These are phyloP conservation scores for Cladosporium oxysporum DNA, from an alignment of 2,329 filamentous ascomycete species.

Conservation along the genomic window DNA sequence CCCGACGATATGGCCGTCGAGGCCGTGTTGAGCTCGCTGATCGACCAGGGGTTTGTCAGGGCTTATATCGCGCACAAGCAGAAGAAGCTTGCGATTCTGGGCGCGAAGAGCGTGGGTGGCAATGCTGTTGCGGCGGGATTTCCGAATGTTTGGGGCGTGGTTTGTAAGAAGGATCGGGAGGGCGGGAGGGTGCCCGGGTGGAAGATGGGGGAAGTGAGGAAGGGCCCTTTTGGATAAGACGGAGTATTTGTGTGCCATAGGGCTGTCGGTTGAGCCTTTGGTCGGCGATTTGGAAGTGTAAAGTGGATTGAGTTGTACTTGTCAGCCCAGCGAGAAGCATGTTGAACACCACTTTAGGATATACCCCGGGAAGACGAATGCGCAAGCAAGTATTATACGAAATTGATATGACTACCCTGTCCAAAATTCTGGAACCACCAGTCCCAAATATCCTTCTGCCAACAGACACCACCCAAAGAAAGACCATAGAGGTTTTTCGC, in stretches of 20 bases:
- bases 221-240: not conserved
- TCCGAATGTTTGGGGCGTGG: conserved; percentile 70
- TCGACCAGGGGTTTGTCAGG: conserved; percentile 77
- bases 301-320: not conserved
- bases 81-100: conserved; percentile 78
- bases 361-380: not conserved
- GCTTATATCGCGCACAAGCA: conserved; percentile 81
- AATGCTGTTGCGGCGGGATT: conserved; percentile 71
- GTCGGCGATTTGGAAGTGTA: not conserved
- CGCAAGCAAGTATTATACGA: not conserved
- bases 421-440: not conserved
- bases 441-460: not conserved
- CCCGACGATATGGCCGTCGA: conserved; percentile 44
- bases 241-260: not conserved
- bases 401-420: not conserved
- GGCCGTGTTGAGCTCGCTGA: conserved; percentile 71
- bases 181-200: conserved; percentile 69
- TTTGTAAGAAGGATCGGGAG: conserved; percentile 62
- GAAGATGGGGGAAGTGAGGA: conserved; percentile 49
- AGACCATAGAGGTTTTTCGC: no score
- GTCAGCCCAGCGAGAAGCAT: not conserved
- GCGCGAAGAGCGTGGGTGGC: conserved; percentile 58
- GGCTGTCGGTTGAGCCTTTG: not conserved
- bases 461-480: not conserved
- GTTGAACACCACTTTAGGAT: not conserved